Conservation (phyloP, 495 filamentous ascomycete species). For the Podospora australis region DNA sequence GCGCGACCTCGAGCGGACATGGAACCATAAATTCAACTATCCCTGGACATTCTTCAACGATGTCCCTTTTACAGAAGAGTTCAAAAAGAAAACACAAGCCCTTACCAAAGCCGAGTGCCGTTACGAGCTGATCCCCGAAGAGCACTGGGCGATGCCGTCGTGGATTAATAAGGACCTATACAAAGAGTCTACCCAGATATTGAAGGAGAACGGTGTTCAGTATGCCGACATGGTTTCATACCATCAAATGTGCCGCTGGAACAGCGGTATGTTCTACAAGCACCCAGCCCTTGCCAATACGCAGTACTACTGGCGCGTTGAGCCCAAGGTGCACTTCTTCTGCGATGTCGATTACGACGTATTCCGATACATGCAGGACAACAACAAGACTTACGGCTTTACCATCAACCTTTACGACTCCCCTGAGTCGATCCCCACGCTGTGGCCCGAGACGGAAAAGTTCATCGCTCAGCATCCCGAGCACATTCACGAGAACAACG, state of each 20-base stretch:
- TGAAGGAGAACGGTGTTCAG: slow-evolving; percentile 80
- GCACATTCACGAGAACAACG: slow-evolving; percentile 74
- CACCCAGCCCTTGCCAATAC: slow-evolving; percentile 78
- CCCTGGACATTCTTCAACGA: slow-evolving; percentile 99
- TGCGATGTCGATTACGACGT: slow-evolving; percentile 98
- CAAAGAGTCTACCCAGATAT: slow-evolving; percentile 72
- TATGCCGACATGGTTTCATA: slow-evolving; percentile 85
- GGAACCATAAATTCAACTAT: slow-evolving; percentile 99
- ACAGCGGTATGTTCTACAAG: slow-evolving; percentile 95
- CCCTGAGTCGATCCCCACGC: slow-evolving; percentile 71
- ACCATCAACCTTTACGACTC: slow-evolving; percentile 96
- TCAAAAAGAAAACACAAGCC: slow-evolving; percentile 71
- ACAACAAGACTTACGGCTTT: slow-evolving; percentile 98
- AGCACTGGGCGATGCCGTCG: slow-evolving; percentile 86
- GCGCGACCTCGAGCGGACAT: slow-evolving; percentile 85
- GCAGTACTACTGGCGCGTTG: slow-evolving; percentile 98
- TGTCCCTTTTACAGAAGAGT: slow-evolving; percentile 82
- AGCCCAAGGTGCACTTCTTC: slow-evolving; percentile 99
- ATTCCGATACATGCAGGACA: slow-evolving; percentile 95
- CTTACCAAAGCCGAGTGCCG: slow-evolving; percentile 76
- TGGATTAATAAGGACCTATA: slow-evolving; percentile 91
- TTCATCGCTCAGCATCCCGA: slow-evolving; percentile 83
- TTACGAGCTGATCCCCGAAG: slow-evolving; percentile 86
- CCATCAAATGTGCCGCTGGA: slow-evolving; percentile 99
- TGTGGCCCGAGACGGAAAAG: slow-evolving; percentile 93